Evolutionary conservation across 1,139 yeast genomes (phyloP).

Genomic region (Wickerhamomyces sp.): DNA sequence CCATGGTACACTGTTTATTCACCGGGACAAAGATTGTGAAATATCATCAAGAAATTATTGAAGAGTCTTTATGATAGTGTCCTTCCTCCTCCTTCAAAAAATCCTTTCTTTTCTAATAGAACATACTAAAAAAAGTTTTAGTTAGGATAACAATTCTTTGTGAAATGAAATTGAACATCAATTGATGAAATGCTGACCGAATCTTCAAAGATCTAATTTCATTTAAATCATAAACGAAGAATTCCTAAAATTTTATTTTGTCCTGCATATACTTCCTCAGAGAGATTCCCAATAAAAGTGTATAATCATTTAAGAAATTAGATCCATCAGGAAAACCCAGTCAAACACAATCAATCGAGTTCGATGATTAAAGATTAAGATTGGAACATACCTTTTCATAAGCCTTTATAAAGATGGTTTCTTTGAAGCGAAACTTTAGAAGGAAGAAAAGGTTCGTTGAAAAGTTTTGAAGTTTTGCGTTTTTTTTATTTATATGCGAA

Average conservation of each 20-base stretch:
- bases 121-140: conserved; percentile 1
- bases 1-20: conserved; percentile 52
- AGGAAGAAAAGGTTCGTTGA: too few species aligned
- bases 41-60: conserved; percentile 25
- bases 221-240: conserved; percentile 55
- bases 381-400: not conserved
- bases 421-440: too few species aligned
- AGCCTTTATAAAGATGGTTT: too few species aligned
- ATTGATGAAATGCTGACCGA: not conserved
- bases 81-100: not conserved
- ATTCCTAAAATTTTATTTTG: conserved; percentile 49
- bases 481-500: too few species aligned
- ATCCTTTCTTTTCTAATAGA: not conserved
- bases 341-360: not conserved
- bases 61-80: not conserved
- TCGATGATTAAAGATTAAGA: too few species aligned
- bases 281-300: conserved; percentile 22
- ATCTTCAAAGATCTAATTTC: not conserved
- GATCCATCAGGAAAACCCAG: not conserved
- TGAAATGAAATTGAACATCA: not conserved
- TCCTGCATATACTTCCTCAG: conserved; percentile 71
- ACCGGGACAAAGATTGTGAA: conserved; percentile 44
- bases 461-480: too few species aligned
- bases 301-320: conserved; percentile 28
- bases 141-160: not conserved